Base-by-base conservation (phyloP, 495 filamentous ascomycete genomes). In the Oleoguttula mirabilis region DNA sequence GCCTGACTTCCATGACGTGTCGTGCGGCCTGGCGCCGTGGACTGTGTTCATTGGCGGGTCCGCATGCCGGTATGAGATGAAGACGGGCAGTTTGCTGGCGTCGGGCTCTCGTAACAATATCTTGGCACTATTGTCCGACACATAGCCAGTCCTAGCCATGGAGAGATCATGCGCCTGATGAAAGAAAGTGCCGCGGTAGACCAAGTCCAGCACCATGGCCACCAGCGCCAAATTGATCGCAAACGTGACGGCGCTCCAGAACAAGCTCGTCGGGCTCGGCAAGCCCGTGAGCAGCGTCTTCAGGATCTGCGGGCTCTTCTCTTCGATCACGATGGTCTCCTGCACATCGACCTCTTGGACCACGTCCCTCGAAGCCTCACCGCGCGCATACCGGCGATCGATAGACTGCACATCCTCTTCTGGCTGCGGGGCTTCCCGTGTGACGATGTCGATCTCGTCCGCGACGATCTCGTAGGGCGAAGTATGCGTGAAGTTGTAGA, bases 41-140 rank as follows among this genome's bases (percentile, higher is more conserved):
- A 72, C 63, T 11, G 30, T 23, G n/a, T 36, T 23, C 3, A 32
- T 5, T 2, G 41, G 45, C 4, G 43, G 19, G 35, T 60, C 48
- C 22, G 58, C 59, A 21, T 66, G 54, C 24, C 73, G 67, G 53
- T 80, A 80, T 19, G 66, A 80, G 4, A 94, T 66, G 1, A 67
- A 75, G 15, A 95, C 58, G 2, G 88, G 88, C 50, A 90, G 66
- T 47, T 80, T 76, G n/a, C 68, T 56, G 36, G 66, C 59, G 45
- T 92, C 70, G 0, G 88, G 84, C 64, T 95, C 90, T 25, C 90
- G 73, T 23, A 95, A 68, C 27, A 98, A 64, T 27, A 98, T 60
- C 41, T 76, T 86, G 12, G 90, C 90, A 14, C 75, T 81, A 3
- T 68, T 77, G 2, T 82, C 73, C 2, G 87, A 90, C 19, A 95